Base-by-base conservation (phyloP, 2,329 filamentous ascomycete genomes). In the Venturia asperata region DNA sequence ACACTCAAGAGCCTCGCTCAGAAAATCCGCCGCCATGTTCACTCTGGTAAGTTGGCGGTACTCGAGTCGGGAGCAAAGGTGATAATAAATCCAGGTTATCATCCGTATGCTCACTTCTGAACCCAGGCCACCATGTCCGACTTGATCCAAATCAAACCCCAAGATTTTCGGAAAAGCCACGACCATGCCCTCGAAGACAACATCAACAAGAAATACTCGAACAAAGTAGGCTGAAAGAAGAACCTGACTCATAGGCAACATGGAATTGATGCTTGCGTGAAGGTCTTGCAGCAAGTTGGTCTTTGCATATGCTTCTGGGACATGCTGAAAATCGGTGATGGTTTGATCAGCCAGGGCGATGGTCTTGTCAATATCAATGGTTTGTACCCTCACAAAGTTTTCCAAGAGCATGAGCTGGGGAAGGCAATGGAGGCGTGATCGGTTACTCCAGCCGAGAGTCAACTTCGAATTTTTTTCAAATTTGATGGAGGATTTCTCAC, bases 121-220 rank as follows among this genome's bases (percentile, higher is more conserved):
- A 19, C 19, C 5, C 49, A 96, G 94, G 94, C 92, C 55, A 96
- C 94, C 70, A 87, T 99, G 71, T 88, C 92, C 70, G 94, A 99
- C 80, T 83, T 99, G 70, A 91, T 99, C 70, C 91, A 96, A 77
- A 95, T 99, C 78, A 83, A 85, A 41, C 94, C 94, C 1, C 85
- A 91, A 72, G 90, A 97, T 74, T 96, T 97, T 74, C 84, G 87
- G 67, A 94, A 94, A 76, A 82, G 86, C 67, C 95, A 90, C 72
- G 84, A 86, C 41, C 84, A 92, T 68, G 91, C 92, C 0, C 91
- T 99, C 68, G 92, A 97, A 77, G 92, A 99, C 79, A 94, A 94
- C 72, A 94, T 99, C 78, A 97, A 99, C 75, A 83, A 87, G 68
- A 99, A 99, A 78, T 99, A 97, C 77, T 87, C 93, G 67, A 97